phyloP scores from a whole-genome alignment of 768 basidiomycete genomes.

The Tulasnella sp. region DNA sequence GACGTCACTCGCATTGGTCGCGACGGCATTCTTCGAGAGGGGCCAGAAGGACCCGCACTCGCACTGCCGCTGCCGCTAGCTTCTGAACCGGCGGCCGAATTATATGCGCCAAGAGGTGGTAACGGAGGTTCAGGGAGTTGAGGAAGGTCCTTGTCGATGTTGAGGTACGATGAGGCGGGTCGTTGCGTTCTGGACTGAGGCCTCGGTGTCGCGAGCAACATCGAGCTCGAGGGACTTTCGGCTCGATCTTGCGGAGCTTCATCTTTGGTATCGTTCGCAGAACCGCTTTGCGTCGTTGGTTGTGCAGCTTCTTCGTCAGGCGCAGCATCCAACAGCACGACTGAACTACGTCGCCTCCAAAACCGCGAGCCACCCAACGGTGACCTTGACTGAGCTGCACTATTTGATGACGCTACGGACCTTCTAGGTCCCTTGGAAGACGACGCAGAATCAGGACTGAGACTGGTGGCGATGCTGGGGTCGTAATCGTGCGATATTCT shows the following conservation, averaged over 20 bases:
- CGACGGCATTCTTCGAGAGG: background rate
- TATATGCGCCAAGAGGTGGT: background rate
- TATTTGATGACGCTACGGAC: background rate
- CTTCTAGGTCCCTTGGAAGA: background rate
- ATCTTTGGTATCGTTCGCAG: background rate
- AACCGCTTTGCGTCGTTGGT: background rate
- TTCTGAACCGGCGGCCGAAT: background rate
- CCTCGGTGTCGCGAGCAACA: background rate
- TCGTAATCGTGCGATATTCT: constrained; percentile 2
- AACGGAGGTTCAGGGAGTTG: constrained; percentile 8
- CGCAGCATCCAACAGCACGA: background rate
- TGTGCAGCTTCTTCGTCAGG: background rate
- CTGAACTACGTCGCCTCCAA: background rate
- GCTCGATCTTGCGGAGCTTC: background rate
- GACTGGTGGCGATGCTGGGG: background rate
- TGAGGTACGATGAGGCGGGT: background rate
- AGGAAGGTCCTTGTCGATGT: constrained; percentile 13
- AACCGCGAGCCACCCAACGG: background rate
- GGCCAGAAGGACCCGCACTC: background rate
- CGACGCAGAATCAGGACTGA: background rate
- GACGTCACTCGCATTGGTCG: background rate
- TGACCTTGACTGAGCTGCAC: background rate
- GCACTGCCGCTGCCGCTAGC: background rate
- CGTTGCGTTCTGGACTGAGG: background rate
- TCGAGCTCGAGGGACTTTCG: background rate